These are phyloP conservation scores for Quambalaria eucalypti DNA, from an alignment of 1,284 basidiomycete species.

Conservation along the genomic window DNA sequence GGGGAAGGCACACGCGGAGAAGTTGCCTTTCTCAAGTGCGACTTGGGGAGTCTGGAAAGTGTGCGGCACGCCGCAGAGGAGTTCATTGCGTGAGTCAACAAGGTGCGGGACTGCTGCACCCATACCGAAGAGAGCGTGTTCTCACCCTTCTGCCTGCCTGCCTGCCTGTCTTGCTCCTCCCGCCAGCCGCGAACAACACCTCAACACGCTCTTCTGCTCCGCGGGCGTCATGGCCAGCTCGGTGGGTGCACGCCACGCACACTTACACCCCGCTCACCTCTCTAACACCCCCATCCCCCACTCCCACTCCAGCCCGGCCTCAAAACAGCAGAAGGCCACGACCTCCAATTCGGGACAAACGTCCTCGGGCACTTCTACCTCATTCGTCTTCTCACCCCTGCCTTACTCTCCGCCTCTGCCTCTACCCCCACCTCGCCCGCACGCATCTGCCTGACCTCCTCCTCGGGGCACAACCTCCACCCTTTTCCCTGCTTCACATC, in stretches of 20 bases:
- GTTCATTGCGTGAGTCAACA: slow-evolving; percentile 11
- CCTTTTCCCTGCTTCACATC: too few species aligned
- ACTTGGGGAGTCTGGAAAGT: slow-evolving; percentile 17
- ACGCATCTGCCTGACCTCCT: not conserved
- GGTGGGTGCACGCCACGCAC: not conserved
- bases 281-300: not conserved
- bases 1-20: slow-evolving; percentile 5
- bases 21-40: slow-evolving; percentile 18
- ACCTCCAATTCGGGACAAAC: slow-evolving; percentile 38
- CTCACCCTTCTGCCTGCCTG: not conserved
- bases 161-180: not conserved
- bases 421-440: not conserved
- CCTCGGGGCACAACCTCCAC: not conserved
- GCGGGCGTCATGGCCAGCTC: not conserved
- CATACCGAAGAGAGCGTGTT: not conserved
- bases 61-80: slow-evolving; percentile 15
- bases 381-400: slow-evolving; percentile 23
- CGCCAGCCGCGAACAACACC: slow-evolving; percentile 21
- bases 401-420: not conserved
- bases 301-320: slow-evolving; percentile 6
- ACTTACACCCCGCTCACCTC: not conserved
- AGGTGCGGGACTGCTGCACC: not conserved
- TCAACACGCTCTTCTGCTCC: slow-evolving; percentile 27
- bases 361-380: slow-evolving; percentile 33
- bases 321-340: slow-evolving; percentile 29